Conservation (phyloP, 257 asterid genomes). For the Solanum dulcamara region DNA sequence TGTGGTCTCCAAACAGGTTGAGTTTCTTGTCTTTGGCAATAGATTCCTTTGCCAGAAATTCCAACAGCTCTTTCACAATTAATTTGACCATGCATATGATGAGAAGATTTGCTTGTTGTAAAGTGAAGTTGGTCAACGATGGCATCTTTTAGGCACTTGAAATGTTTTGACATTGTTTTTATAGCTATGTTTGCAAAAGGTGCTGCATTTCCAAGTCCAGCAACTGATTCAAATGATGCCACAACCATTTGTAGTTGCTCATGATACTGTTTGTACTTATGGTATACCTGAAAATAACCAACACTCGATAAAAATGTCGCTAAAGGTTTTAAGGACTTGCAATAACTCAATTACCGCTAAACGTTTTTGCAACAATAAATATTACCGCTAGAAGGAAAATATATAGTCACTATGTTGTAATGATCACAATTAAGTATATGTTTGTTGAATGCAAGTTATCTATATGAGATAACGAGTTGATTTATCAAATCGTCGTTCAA, state of each 20-base stretch:
- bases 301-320: neutral
- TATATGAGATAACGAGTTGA: neutral
- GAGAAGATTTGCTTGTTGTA: slow-evolving; percentile 29
- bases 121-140: slow-evolving; percentile 71
- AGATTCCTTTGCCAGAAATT: slow-evolving; percentile 23
- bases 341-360: fast-evolving
- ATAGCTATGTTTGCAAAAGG: slow-evolving; percentile 75
- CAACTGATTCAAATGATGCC: slow-evolving; percentile 77
- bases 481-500: fast-evolving
- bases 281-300: slow-evolving; percentile 39
- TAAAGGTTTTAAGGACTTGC: neutral
- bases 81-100: slow-evolving; percentile 20
- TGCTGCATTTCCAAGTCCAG: slow-evolving; percentile 81
- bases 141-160: slow-evolving; percentile 53
- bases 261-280: slow-evolving; percentile 80
- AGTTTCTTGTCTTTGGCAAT: slow-evolving; percentile 25
- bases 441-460: neutral
- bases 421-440: neutral
- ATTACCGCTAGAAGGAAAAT: neutral
- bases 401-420: neutral
- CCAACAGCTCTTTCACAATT: slow-evolving; percentile 32
- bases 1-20: slow-evolving; percentile 98
- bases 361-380: no score
- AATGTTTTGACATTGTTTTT: slow-evolving; percentile 68
- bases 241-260: slow-evolving; percentile 82